Base-by-base conservation (phyloP, 306 rosid genomes). In the Cicer chorassanicum region DNA sequence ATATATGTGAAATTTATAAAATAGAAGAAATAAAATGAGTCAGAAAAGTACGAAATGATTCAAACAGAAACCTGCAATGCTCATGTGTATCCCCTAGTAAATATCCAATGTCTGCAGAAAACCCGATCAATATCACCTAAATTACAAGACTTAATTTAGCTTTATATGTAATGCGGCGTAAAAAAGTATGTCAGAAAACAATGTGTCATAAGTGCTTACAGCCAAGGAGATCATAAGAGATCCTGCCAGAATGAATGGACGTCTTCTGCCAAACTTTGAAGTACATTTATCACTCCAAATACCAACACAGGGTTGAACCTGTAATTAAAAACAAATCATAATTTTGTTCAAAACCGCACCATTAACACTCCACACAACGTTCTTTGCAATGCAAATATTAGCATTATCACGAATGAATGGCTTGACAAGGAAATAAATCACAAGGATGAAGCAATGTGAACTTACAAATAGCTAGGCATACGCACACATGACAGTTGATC, bases 221-320 rank as follows among this genome's bases (percentile, higher is more conserved):
- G 99, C 87, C 53, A 83, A 70, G 42, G 89, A 88, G 54, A 94
- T 94, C 96, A 94, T 72, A 56, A 94, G 79, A 78, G 97, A 86
- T 46, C 99, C 99, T n/a, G 87, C 92, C 80, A 94, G 87, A 86
- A 94, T 94, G 78, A 92, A 94, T 14, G 99, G 99, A 43, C 97
- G 97, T 59, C 99, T 87, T 82, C 97, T 92, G 80, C 99, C 99
- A 74, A 78, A 88, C 75, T 82, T 94, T 69, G 96, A 92, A 70
- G 89, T 85, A 84, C 99, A 94, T 80, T 87, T 94, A 80, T 94
- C 99, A 79, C 97, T 94, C 99, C 99, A 94, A 81, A 94, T 90
- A 70, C 85, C 85, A 65, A 82, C 85, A 42, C 85, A 76, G 4
- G 85, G 85, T 82, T 82, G 85, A 48, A 82, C 85, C 85, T 81